These are phyloP conservation scores for Brettanomyces sp. DNA, from an alignment of 805 yeast species.

Conservation along the genomic window DNA sequence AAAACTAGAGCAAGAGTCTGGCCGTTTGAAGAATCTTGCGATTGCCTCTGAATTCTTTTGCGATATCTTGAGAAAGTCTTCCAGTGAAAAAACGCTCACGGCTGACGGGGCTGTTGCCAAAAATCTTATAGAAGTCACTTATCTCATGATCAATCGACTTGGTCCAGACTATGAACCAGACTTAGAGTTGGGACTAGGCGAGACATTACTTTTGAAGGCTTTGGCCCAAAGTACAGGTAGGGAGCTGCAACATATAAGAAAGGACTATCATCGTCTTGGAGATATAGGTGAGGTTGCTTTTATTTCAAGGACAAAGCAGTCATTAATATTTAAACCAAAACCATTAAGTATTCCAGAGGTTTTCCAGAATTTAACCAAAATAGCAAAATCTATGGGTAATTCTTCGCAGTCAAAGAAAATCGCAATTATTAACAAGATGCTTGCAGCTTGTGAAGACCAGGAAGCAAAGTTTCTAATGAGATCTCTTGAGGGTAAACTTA, in stretches of 20 bases:
- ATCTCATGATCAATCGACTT: conserved; percentile 75
- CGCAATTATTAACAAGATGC: conserved; percentile 67
- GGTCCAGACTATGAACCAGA: conserved; percentile 94
- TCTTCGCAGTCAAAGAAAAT: conserved; percentile 77
- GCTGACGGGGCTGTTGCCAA: conserved; percentile 8
- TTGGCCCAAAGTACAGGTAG: conserved; percentile 87
- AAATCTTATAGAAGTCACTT: conserved; percentile 61
- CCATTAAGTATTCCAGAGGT: conserved; percentile 68
- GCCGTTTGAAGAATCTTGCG: conserved; percentile 73
- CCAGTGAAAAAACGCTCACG: conserved; percentile 23
- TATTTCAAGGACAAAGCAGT: conserved; percentile 73
- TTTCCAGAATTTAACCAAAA: conserved; percentile 61
- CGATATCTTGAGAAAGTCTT: conserved; percentile 42
- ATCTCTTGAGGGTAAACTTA: conserved; percentile 82
- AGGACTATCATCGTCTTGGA: conserved; percentile 70
- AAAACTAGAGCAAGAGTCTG: conserved; percentile 68
- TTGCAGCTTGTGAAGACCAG: conserved; percentile 74
- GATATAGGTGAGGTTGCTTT: conserved; percentile 88
- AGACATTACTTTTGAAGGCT: conserved; percentile 78
- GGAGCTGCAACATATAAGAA: conserved; percentile 56
- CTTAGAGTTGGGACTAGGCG: conserved; percentile 89
- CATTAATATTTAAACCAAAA: conserved; percentile 88
- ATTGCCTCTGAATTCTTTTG: conserved; percentile 65
- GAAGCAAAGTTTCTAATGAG: conserved; percentile 90
- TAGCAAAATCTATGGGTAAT: conserved; percentile 71